Conservation (phyloP, 805 yeast genomes). For the Monosporozyma unispora region DNA sequence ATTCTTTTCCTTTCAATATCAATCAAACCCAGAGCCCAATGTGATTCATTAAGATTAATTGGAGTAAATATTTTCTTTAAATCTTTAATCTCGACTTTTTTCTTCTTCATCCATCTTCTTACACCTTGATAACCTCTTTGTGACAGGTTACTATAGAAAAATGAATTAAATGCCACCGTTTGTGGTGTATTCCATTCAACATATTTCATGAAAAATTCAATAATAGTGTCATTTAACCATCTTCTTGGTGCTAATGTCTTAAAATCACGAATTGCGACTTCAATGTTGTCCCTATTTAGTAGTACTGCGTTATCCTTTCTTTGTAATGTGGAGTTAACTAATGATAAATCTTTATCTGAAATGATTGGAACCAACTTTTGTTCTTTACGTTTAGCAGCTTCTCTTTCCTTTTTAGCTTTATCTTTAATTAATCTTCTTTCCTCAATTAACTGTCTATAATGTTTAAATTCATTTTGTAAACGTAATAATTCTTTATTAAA, state of each 20-base stretch:
- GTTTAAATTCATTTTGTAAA: slow-evolving; percentile 33
- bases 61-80: slow-evolving; percentile 71
- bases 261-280: slow-evolving; percentile 57
- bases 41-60: slow-evolving; percentile 71
- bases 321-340: slow-evolving; percentile 24
- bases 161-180: slow-evolving; percentile 75
- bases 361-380: slow-evolving; percentile 24
- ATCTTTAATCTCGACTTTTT: slow-evolving; percentile 54
- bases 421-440: slow-evolving; percentile 35
- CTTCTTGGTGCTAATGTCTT: slow-evolving; percentile 56
- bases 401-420: slow-evolving; percentile 19
- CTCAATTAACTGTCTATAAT: slow-evolving; percentile 36
- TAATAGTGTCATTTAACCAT: slow-evolving; percentile 89
- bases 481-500: slow-evolving; percentile 24
- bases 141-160: slow-evolving; percentile 68
- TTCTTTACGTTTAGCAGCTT: slow-evolving; percentile 3
- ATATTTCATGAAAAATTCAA: slow-evolving; percentile 63
- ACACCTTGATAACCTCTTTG: slow-evolving; percentile 74
- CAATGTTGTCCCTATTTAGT: slow-evolving; percentile 38
- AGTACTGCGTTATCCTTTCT: slow-evolving; percentile 22
- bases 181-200: slow-evolving; percentile 28
- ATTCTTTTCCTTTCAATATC: slow-evolving; percentile 53
- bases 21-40: slow-evolving; percentile 85
- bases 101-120: slow-evolving; percentile 73
- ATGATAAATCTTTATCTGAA: slow-evolving; percentile 14